A percentile compares a stretch with the other conserved stretches of the same genome.
Evolutionary conservation across 805 yeast genomes (phyloP).

Genomic region (Kuraishia molischiana): DNA sequence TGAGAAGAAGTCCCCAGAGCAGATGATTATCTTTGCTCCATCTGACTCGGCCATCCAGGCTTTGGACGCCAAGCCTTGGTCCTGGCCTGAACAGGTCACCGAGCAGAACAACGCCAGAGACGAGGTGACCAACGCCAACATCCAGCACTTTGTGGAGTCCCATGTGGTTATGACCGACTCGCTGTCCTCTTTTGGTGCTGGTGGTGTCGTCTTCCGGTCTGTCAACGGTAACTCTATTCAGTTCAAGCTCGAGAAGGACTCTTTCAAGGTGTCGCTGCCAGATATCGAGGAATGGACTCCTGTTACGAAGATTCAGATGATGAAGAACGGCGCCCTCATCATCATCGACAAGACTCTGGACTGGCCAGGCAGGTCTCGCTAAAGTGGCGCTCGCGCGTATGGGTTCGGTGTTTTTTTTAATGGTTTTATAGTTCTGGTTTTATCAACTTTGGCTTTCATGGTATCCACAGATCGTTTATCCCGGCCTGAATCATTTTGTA

Average conservation of each 20-base stretch:
- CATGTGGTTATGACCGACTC: conserved; percentile 38
- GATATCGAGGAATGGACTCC: conserved; percentile 25
- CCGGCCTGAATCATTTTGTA: too few relatives aligned
- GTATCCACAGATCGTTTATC: too few relatives aligned
- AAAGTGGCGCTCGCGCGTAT: background rate
- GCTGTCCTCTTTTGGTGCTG: conserved; percentile 6
- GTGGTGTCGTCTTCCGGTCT: conserved; percentile 21
- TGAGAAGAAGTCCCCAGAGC: background rate
- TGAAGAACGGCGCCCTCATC: conserved; percentile 36
- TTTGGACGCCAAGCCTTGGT: conserved; percentile 65
- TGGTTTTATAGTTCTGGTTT: too few relatives aligned
- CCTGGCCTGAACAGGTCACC: conserved; percentile 49
- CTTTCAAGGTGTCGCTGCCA: conserved; percentile 21
- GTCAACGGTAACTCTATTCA: conserved; percentile 24
- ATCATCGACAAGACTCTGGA: conserved; percentile 25
- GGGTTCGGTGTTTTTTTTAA: background rate
- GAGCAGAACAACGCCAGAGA: conserved; percentile 34
- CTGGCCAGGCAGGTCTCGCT: conserved; percentile 21
- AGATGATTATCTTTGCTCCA: conserved; percentile 60
- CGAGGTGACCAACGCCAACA: conserved; percentile 36
- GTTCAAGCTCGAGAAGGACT: conserved; percentile 25
- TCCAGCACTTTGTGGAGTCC: conserved; percentile 47
- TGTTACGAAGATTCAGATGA: conserved; percentile 23
- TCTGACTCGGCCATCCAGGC: conserved; percentile 48
- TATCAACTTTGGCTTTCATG: too few relatives aligned